A percentile compares a stretch with the other conserved stretches of the same genome.
Evolutionary conservation across 2,329 filamentous ascomycete genomes (phyloP).

Genomic region (Aspergillus ibericus): DNA sequence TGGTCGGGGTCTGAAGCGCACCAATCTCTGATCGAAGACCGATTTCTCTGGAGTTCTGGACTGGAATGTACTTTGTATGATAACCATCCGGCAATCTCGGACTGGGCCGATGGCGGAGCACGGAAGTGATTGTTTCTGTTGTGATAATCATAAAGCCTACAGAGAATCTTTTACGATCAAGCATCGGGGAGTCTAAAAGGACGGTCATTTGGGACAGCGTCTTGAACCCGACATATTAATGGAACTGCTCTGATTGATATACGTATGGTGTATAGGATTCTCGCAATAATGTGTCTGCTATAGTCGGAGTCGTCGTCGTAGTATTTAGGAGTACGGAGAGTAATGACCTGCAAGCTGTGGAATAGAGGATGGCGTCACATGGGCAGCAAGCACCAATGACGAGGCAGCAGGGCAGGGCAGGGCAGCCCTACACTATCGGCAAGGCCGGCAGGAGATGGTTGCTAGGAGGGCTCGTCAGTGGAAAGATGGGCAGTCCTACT

Average conservation of each 20-base stretch:
- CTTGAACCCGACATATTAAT: neutral
- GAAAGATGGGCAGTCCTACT: neutral
- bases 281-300: too few species aligned
- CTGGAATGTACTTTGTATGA: constrained; percentile 32
- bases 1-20: neutral
- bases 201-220: neutral
- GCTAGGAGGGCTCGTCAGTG: neutral
- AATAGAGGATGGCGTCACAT: too few species aligned
- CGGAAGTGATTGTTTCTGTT: constrained; percentile 17
- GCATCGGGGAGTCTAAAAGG: neutral
- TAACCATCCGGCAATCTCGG: constrained; percentile 29
- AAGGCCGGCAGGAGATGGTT: neutral
- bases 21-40: constrained; percentile 16
- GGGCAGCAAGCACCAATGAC: neutral
- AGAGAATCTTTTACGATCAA: neutral
- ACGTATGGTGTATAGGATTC: too few species aligned
- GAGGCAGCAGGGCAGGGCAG: neutral
- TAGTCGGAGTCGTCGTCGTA: too few species aligned
- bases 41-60: constrained; percentile 32
- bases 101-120: constrained; percentile 22
- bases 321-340: too few species aligned
- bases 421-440: constrained; percentile 1
- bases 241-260: neutral
- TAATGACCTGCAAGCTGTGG: too few species aligned
- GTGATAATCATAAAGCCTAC: constrained; percentile 20